Evolutionary conservation across 139 green algal species (phyloP).

Genomic region (Picochlorum costavermella): DNA sequence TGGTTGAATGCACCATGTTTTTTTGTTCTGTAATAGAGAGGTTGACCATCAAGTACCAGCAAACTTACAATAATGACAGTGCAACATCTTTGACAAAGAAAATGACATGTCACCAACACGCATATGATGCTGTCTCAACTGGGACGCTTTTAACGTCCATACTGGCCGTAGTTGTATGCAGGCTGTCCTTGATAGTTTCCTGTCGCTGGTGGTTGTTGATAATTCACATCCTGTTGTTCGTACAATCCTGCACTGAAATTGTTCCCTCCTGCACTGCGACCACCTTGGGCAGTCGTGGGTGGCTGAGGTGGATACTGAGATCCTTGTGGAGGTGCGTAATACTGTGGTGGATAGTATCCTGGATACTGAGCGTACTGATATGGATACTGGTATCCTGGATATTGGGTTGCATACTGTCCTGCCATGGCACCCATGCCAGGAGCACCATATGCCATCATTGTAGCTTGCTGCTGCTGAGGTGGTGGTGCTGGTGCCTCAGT

Average conservation of each 20-base stretch:
- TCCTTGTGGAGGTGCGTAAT: not conserved
- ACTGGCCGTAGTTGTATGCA: constrained; percentile 4
- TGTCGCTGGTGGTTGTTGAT: not conserved
- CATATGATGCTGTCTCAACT: too few relatives aligned
- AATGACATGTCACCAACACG: too few relatives aligned
- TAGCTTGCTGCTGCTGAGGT: not conserved
- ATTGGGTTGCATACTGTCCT: constrained; percentile 4
- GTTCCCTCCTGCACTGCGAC: not conserved
- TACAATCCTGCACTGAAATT: not conserved
- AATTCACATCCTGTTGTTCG: not conserved
- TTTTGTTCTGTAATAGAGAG: too few relatives aligned
- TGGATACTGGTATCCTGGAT: not conserved
- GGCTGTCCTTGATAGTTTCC: constrained; percentile 2
- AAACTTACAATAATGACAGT: too few relatives aligned
- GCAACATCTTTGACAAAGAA: too few relatives aligned
- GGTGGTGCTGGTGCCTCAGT: not conserved
- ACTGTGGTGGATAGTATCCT: constrained; percentile 11
- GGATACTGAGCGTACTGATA: constrained; percentile 10
- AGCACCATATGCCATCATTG: constrained; percentile 1
- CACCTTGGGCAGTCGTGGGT: not conserved
- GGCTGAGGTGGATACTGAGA: not conserved
- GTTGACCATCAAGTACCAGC: too few relatives aligned
- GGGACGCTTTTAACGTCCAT: not conserved
- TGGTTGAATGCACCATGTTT: too few relatives aligned
- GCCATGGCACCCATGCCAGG: constrained; percentile 6